Conservation (phyloP, 1,139 yeast species). For the Zhuliangozyma parablackwelliae region DNA sequence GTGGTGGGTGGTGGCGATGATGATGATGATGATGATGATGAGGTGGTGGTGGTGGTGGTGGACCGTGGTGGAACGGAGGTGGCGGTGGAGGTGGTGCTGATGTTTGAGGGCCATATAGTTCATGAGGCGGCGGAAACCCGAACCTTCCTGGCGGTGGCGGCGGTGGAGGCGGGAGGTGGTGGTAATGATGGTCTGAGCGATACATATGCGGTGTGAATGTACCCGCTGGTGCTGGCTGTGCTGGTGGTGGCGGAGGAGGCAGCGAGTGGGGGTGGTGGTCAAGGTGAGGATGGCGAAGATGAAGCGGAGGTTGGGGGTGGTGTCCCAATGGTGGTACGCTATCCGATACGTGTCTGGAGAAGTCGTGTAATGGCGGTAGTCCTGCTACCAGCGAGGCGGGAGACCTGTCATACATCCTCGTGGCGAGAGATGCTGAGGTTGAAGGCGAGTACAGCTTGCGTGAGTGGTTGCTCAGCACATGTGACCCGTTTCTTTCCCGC, state of each 20-base stretch:
- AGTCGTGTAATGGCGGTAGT: too few species aligned
- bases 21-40: conserved; percentile 3
- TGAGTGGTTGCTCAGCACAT: too few species aligned
- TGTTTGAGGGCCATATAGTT: conserved; percentile 2
- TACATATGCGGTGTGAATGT: background rate
- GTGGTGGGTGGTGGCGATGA: background rate
- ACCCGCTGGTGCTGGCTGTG: conserved; percentile 1
- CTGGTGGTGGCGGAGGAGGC: conserved; percentile 11
- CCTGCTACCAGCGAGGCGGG: too few species aligned
- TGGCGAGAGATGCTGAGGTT: too few species aligned
- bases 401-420: too few species aligned
- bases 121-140: conserved; percentile 3
- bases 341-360: too few species aligned
- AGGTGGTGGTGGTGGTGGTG: conserved; percentile 5
- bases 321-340: background rate
- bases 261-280: background rate
- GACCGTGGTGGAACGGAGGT: conserved; percentile 1
- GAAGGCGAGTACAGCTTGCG: too few species aligned
- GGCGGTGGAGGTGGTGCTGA: conserved; percentile 4
- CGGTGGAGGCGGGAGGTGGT: conserved; percentile 7
- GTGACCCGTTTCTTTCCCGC: too few species aligned
- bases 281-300: too few species aligned
- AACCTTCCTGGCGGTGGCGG: conserved; percentile 2
- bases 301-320: background rate
- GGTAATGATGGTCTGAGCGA: conserved; percentile 1